A percentile compares a stretch with the other conserved stretches of the same genome.
phyloP scores from a whole-genome alignment of 257 asterid genomes.

The Ehretia macrophylla region DNA sequence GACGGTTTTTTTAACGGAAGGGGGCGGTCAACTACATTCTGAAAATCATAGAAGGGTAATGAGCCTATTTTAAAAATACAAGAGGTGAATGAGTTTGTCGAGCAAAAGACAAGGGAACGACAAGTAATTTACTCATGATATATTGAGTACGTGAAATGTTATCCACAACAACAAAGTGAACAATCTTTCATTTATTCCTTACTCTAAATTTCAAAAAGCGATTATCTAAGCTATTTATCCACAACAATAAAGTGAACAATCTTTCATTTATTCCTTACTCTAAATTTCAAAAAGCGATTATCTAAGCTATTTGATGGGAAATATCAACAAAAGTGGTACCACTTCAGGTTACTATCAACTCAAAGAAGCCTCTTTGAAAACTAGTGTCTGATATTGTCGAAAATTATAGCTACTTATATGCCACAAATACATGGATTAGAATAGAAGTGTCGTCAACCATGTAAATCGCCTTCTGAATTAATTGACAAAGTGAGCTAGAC shows the following conservation, averaged over 20 bases:
- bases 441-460: not conserved
- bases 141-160: slow-evolving; percentile 45
- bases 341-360: not conserved
- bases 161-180: slow-evolving; percentile 11
- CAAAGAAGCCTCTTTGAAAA: not conserved
- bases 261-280: too few species aligned
- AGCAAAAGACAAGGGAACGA: too few species aligned
- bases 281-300: too few species aligned
- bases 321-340: not conserved
- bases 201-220: not conserved
- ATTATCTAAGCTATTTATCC: too few species aligned
- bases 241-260: too few species aligned
- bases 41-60: too few species aligned
- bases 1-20: too few species aligned
- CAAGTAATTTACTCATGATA: too few species aligned
- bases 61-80: too few species aligned
- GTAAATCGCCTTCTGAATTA: not conserved
- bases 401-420: not conserved
- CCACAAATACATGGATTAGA: not conserved
- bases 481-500: not conserved
- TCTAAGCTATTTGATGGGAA: too few species aligned
- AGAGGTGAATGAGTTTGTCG: too few species aligned
- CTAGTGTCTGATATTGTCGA: not conserved
- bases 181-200: not conserved
- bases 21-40: too few species aligned